phyloP scores from a whole-genome alignment of 2,329 filamentous ascomycete genomes.

The Alternaria burnsii region DNA sequence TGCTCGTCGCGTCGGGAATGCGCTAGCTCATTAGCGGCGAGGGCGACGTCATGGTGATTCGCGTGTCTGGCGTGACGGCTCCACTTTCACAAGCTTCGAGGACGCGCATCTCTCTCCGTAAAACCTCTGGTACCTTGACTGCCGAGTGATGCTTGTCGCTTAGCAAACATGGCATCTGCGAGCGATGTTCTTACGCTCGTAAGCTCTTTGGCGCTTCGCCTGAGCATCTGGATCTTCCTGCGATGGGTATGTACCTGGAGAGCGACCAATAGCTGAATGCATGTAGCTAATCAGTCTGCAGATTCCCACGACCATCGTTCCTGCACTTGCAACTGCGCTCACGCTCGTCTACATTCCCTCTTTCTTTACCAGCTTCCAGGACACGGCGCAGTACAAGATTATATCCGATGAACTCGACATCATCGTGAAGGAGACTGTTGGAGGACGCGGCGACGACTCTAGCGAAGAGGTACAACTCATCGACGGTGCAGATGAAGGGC shows the following conservation, averaged over 20 bases:
- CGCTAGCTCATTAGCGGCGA: constrained; percentile 4
- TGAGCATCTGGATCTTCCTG: constrained; percentile 66
- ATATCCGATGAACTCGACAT: constrained; percentile 67
- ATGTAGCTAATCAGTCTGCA: constrained; percentile 24
- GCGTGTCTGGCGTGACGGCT: constrained; percentile 11
- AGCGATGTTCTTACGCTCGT: constrained; percentile 47
- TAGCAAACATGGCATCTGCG: constrained; percentile 44
- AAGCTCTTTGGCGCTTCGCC: constrained; percentile 61
- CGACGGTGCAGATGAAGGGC: constrained; percentile 52
- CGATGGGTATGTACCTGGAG: constrained; percentile 62
- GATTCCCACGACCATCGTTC: constrained; percentile 50
- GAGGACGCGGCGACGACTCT: constrained; percentile 43
- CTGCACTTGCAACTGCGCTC: constrained; percentile 64
- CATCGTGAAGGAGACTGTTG: constrained; percentile 53
- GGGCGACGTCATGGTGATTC: constrained; percentile 17
- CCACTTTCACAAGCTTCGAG: constrained; percentile 16
- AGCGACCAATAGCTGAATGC: not conserved
- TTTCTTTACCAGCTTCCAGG: constrained; percentile 67
- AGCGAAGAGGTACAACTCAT: constrained; percentile 45
- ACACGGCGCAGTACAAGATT: constrained; percentile 65
- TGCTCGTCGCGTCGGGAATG: not conserved
- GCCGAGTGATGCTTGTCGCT: constrained; percentile 21
- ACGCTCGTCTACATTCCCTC: constrained; percentile 72
- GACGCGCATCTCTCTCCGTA: constrained; percentile 11
- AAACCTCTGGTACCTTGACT: not conserved